Percentiles rank a stretch among this genome's conserved stretches.
Evolutionary conservation across 208 protist genomes (phyloP).

Genomic region (Leishmania major): DNA sequence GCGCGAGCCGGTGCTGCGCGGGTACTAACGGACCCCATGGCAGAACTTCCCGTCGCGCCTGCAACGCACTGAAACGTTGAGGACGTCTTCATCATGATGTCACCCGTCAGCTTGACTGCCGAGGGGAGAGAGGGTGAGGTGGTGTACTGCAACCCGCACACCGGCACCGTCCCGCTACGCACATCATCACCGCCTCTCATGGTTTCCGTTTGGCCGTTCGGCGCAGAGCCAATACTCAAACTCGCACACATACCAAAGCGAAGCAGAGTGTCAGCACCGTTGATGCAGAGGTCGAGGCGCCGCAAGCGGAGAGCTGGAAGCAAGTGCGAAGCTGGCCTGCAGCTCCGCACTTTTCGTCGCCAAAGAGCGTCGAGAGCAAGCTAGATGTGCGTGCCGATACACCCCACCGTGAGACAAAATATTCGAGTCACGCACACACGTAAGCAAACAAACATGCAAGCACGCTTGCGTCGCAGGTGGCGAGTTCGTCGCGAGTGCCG

Average conservation of each 20-base stretch:
- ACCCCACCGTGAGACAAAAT: neutral
- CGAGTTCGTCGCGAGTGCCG: neutral
- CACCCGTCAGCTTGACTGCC: constrained; percentile 23
- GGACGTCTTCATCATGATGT: constrained; percentile 17
- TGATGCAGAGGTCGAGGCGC: neutral
- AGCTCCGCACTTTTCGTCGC: neutral
- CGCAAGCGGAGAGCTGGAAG: neutral
- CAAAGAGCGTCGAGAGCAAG: neutral
- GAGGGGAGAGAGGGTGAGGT: constrained; percentile 57
- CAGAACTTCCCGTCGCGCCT: neutral
- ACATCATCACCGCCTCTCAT: neutral
- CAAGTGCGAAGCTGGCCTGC: neutral
- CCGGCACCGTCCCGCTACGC: constrained; percentile 39
- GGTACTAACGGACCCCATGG: neutral
- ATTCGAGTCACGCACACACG: neutral
- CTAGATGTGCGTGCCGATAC: neutral
- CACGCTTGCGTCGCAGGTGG: neutral
- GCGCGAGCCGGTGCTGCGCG: neutral
- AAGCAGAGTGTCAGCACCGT: neutral
- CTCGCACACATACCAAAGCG: neutral
- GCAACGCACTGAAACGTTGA: neutral
- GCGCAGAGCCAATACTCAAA: neutral
- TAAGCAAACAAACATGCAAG: neutral
- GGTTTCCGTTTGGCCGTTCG: neutral
- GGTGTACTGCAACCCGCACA: constrained; percentile 54